Base-by-base conservation (phyloP, 2,329 filamentous ascomycete species). In the Curvularia eragrostidis region DNA sequence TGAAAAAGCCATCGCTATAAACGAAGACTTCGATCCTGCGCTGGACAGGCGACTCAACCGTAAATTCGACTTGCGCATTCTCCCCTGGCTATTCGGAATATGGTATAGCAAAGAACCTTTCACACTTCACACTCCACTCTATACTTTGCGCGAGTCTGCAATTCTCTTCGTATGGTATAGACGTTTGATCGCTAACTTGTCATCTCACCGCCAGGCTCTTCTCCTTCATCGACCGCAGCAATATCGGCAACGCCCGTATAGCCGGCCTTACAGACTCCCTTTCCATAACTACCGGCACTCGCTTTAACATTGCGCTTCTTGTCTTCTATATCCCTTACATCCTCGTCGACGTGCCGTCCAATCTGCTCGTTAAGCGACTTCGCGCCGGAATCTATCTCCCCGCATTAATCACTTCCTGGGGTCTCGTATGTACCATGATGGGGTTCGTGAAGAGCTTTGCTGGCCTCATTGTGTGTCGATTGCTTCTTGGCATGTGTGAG, bases 251-350 rank as follows among this genome's bases (percentile, higher is more conserved):
- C 48, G 79, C 79, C 0, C 74, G 76, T 36, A 77, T 81, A 49
- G 77, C 78, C 19, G 78, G 79, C 26, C 68, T 81, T 0, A 63
- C 70, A 9, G 65, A 70, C 1, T 76, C 80, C n/a, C 70, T 81
- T 18, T 38, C 74, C 2, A 74, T 81, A 13, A 69, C 70, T 15
- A 74, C 74, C 10, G 73, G 77, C 51, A 75, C 76, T 18, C 56
- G 58, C 13, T 81, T 77, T 73, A 81, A 81, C 54, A 68, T 79
- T 30, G 75, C 78, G 0, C 70, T 81, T 1, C 73, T 77, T 7
- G 75, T 81, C 39, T 81, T 81, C 68, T 81, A 81, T 64, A 77
- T 81, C 32, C 66, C 72, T 6, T 81, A 81, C 46, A 76, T 81
- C 54, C 70, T 76, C 48, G 68, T 78, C 51, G 78, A 79, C 52